Evolutionary conservation across 371 early-diverging fungal genomes (phyloP).

Genomic region (Apophysomyces elegans): DNA sequence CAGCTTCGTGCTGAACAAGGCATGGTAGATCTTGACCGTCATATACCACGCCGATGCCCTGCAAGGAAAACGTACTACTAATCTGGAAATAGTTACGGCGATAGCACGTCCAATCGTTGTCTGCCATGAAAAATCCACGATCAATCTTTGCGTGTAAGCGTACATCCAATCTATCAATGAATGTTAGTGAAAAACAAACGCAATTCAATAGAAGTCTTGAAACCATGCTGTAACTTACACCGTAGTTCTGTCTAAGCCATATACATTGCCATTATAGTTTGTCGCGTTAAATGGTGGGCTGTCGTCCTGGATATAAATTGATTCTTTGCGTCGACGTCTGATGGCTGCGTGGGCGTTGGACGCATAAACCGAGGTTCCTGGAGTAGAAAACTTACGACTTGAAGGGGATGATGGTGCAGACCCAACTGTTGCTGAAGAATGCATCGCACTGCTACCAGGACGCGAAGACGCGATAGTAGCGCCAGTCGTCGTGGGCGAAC

Average conservation of each 20-base stretch:
- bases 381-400: slow-evolving; percentile 5
- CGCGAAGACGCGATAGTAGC: slow-evolving; percentile 10
- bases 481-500: slow-evolving; percentile 8
- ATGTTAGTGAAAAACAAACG: background rate
- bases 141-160: slow-evolving; percentile 72
- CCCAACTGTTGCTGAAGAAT: slow-evolving; percentile 3
- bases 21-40: slow-evolving; percentile 64
- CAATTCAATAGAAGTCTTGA: background rate
- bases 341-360: slow-evolving; percentile 17
- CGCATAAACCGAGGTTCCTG: slow-evolving; percentile 16
- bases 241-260: slow-evolving; percentile 61
- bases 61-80: slow-evolving; percentile 73
- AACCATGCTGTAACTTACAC: slow-evolving; percentile 43
- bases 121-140: slow-evolving; percentile 81
- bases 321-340: slow-evolving; percentile 16
- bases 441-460: background rate
- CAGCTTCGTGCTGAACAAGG: slow-evolving; percentile 54
- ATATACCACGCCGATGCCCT: slow-evolving; percentile 42
- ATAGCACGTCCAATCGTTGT: slow-evolving; percentile 92
- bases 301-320: slow-evolving; percentile 29
- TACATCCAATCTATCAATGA: slow-evolving; percentile 27
- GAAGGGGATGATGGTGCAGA: background rate
- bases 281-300: slow-evolving; percentile 71
- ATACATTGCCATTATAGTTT: slow-evolving; percentile 64
- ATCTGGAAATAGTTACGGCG: slow-evolving; percentile 95